Evolutionary conservation across 2,329 filamentous ascomycete species (phyloP).

Genomic region (Xylaria sp.): DNA sequence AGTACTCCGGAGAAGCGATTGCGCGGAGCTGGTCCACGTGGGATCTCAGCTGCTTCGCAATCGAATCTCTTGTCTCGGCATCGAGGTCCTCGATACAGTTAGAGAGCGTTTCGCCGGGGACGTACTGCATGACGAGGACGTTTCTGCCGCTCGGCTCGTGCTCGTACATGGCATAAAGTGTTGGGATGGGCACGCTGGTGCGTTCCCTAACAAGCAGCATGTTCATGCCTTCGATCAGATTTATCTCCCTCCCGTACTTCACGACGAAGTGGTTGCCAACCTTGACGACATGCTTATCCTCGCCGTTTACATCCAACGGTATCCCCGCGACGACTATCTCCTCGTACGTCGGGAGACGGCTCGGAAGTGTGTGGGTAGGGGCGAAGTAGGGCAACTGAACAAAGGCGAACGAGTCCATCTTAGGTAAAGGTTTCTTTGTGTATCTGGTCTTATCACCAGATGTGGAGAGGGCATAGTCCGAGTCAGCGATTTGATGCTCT

Average conservation of each 20-base stretch:
- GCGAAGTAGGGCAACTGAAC: background rate
- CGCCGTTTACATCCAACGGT: background rate
- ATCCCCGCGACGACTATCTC: background rate
- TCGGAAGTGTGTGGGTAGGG: background rate
- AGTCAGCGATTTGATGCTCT: too few species aligned
- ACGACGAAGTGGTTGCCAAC: constrained; percentile 26
- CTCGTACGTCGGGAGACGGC: background rate
- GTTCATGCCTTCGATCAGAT: constrained; percentile 36
- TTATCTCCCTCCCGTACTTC: constrained; percentile 31
- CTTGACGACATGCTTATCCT: constrained; percentile 15
- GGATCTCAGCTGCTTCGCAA: constrained; percentile 2
- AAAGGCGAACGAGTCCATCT: background rate
- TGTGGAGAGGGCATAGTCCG: too few species aligned
- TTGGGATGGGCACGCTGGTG: constrained; percentile 34
- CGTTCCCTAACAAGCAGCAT: constrained; percentile 36
- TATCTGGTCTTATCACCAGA: too few species aligned
- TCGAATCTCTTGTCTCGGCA: background rate
- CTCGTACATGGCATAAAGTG: constrained; percentile 37
- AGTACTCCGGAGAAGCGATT: constrained; percentile 3
- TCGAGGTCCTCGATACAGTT: background rate
- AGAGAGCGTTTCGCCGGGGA: background rate
- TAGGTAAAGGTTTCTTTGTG: too few species aligned
- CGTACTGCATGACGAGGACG: constrained; percentile 19
- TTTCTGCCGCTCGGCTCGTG: constrained; percentile 17
- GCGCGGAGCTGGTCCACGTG: constrained; percentile 5